phyloP scores from a whole-genome alignment of 1,284 basidiomycete genomes.

The Naganishia liquefaciens region DNA sequence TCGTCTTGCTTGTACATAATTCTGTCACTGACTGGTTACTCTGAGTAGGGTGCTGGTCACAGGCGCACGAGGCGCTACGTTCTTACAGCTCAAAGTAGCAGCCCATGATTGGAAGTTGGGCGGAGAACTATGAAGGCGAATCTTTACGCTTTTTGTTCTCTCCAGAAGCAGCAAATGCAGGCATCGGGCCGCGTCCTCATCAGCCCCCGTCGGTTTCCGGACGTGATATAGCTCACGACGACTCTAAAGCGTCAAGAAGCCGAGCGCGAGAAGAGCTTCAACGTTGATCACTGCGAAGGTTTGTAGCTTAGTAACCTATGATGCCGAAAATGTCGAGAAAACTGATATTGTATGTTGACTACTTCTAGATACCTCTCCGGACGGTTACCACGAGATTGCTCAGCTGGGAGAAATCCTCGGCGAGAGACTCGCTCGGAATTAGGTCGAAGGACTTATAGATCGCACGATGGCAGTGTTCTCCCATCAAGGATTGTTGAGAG shows the following conservation, averaged over 20 bases:
- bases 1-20: not conserved
- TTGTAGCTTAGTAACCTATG: not conserved
- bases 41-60: not conserved
- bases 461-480: not conserved
- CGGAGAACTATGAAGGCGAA: slow-evolving; percentile 3
- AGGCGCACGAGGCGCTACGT: not conserved
- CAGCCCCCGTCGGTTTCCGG: not conserved
- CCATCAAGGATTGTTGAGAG: slow-evolving; percentile 15
- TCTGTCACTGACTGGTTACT: not conserved
- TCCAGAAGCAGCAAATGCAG: slow-evolving; percentile 15
- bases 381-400: not conserved
- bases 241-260: slow-evolving; percentile 4
- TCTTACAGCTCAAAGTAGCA: slow-evolving; percentile 3
- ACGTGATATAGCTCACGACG: not conserved
- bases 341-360: too few relatives aligned
- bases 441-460: slow-evolving; percentile 6
- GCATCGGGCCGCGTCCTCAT: not conserved
- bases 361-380: not conserved
- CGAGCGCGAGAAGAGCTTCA: not conserved
- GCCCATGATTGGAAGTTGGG: not conserved
- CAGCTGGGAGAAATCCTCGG: not conserved
- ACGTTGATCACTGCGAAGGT: slow-evolving; percentile 16
- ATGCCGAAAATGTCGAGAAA: too few relatives aligned
- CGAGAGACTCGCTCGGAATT: not conserved
- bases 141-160: slow-evolving; percentile 3